These are phyloP conservation scores for Ceratocystis albifundus DNA, from an alignment of 2,329 filamentous ascomycete species.

Conservation along the genomic window DNA sequence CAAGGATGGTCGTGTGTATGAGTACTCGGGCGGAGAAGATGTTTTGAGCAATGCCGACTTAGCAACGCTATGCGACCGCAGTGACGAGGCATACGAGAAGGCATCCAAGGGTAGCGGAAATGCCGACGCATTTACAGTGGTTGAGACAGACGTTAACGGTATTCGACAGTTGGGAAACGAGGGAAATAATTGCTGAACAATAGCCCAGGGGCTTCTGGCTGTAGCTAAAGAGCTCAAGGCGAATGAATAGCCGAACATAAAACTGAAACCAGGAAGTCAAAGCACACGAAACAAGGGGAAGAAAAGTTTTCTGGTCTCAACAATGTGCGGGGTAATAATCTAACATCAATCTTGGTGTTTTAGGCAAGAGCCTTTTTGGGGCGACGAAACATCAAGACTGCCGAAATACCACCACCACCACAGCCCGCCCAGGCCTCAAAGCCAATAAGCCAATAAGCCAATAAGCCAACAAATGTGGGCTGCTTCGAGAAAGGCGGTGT, in stretches of 20 bases:
- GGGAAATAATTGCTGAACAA: background rate
- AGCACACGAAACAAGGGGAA: too few species aligned
- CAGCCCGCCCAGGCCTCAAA: too few species aligned
- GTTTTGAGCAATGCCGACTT: conserved; percentile 65
- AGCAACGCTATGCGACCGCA: conserved; percentile 65
- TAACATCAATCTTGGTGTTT: too few species aligned
- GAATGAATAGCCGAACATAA: background rate
- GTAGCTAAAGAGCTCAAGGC: too few species aligned
- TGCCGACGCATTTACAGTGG: conserved; percentile 59
- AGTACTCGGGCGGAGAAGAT: conserved; percentile 47
- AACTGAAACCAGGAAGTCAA: too few species aligned
- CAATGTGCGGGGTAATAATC: too few species aligned
- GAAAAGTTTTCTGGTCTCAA: too few species aligned
- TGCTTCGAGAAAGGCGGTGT: background rate
- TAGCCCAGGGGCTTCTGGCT: background rate
- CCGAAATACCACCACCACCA: too few species aligned
- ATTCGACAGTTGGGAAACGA: conserved; percentile 29
- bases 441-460: too few species aligned
- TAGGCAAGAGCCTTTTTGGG: too few species aligned
- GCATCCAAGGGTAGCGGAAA: conserved; percentile 70
- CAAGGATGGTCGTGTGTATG: conserved; percentile 59
- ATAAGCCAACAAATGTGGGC: background rate
- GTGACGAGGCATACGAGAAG: conserved; percentile 50
- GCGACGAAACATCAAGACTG: too few species aligned
- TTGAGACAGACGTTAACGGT: conserved; percentile 58